These are phyloP conservation scores for Flaveria brownii DNA, from an alignment of 129 eudicot species.

Conservation along the genomic window DNA sequence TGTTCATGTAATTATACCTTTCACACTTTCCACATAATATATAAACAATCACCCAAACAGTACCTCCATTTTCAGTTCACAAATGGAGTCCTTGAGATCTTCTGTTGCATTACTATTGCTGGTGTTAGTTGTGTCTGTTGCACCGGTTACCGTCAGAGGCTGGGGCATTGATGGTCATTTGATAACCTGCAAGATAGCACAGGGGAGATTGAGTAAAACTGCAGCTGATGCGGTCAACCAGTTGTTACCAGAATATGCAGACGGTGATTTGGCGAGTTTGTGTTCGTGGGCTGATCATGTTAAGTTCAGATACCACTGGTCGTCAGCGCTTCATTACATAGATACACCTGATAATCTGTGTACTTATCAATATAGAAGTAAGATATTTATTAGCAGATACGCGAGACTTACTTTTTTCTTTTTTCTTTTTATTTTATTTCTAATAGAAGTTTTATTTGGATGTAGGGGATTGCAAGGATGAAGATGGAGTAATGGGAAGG, in stretches of 20 bases:
- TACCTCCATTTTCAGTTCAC: background rate
- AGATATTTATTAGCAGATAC: constrained; percentile 2
- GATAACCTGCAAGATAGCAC: constrained; percentile 64
- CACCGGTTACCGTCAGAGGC: constrained; percentile 43
- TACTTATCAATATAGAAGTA: constrained; percentile 64
- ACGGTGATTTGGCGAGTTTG: constrained; percentile 54
- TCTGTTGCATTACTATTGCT: constrained; percentile 20
- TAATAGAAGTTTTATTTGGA: background rate
- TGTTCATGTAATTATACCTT: constrained; percentile 21
- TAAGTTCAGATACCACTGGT: constrained; percentile 75
- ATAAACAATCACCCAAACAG: constrained; percentile 4
- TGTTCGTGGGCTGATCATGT: constrained; percentile 84
- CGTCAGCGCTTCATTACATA: constrained; percentile 73
- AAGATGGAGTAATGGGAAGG: constrained; percentile 56
- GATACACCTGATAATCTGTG: constrained; percentile 81
- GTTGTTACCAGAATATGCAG: constrained; percentile 53
- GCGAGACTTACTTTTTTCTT: background rate
- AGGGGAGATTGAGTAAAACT: constrained; percentile 58
- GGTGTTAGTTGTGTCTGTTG: constrained; percentile 33
- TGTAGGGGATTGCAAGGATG: constrained; percentile 96
- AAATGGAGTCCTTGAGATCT: constrained; percentile 42
- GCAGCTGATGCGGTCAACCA: constrained; percentile 61
- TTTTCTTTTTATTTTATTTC: background rate
- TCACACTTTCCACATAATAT: constrained; percentile 27
- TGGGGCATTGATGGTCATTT: constrained; percentile 93